Evolutionary conservation across 306 rosid species (phyloP), one percentile per base, ranked within the genome.

Genomic region (Herpetospermum pedunculosum): DNA sequence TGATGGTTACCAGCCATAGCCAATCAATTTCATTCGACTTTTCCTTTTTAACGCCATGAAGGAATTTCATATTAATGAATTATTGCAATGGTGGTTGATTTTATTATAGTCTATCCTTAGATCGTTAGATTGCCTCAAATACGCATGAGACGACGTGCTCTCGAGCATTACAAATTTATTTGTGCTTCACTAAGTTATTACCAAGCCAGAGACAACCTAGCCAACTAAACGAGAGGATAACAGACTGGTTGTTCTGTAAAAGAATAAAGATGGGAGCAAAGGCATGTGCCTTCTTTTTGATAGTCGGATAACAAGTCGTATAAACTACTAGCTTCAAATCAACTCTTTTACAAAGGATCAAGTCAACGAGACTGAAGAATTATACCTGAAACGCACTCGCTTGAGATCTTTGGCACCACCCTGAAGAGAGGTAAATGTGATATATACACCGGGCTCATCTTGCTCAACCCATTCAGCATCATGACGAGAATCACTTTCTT

Each of bases 401-500:
- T 60, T 59, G 70, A 75, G 78, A 58, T 75, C 78, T 60, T 46
- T 75, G 41, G 41, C 70, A 38, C 78, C 78, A 30, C 70, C 78
- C 43, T 58, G 78, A 59, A 75, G 67, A 13, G 78, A 59, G 29
- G 57, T 60, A 21, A 75, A 30, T 1, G 78, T 75, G 58, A 75
- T 75, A 60, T 75, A 75, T 41, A 75, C 78, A 75, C 78, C 78
- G 2, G 78, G 78, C 21, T 75, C 78, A 44, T 57, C 69, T 44
- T 75, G 78, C 41, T 75, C 78, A 59, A 75, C 70, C 78, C 78
- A 75, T 75, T 75, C 78, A 15, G 78, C 58, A 18, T 75, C 78
- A 67, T 77, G 82, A 41, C 84, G 87, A 76, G 96, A 83, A 81
- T 95, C 99, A 64, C 79, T 80, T 67, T 95, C 96, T 81, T 88